A percentile compares a stretch with the other conserved stretches of the same genome.
phyloP scores from a whole-genome alignment of 1,284 basidiomycete species.

The Peniophora sp. region DNA sequence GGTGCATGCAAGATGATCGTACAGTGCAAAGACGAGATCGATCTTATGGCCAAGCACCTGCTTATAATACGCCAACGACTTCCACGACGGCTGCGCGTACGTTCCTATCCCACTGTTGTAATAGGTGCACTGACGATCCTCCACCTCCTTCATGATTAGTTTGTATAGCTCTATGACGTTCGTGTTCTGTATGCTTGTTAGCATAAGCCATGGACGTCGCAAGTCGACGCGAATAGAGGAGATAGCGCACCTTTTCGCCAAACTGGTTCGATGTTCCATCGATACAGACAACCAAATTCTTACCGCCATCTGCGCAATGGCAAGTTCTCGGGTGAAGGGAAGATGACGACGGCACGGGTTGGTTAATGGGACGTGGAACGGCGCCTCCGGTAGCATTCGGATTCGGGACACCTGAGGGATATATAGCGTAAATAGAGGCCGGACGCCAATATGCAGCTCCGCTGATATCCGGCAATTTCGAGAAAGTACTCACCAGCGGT shows the following conservation, averaged over 20 bases:
- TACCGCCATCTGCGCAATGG: no score
- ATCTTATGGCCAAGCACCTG: neutral
- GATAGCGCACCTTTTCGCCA: neutral
- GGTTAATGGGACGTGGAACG: no score
- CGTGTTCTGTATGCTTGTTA: neutral
- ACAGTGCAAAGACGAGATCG: neutral
- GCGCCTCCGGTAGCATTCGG: no score
- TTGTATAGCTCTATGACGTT: neutral
- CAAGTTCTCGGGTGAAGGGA: no score
- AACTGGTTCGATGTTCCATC: neutral
- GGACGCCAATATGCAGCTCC: no score
- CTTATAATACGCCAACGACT: neutral
- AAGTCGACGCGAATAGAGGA: neutral
- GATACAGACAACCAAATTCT: neutral
- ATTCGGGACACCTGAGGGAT: no score
- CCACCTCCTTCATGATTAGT: neutral
- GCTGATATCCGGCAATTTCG: no score
- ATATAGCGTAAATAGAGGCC: no score
- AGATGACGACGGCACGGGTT: no score
- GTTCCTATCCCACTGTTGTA: neutral
- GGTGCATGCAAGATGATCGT: neutral
- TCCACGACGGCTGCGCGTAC: neutral
- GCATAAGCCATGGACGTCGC: neutral
- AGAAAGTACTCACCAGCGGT: no score
- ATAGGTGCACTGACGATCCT: neutral